Evolutionary conservation across 768 basidiomycete species (phyloP).

Genomic region (Boletus insuetus): DNA sequence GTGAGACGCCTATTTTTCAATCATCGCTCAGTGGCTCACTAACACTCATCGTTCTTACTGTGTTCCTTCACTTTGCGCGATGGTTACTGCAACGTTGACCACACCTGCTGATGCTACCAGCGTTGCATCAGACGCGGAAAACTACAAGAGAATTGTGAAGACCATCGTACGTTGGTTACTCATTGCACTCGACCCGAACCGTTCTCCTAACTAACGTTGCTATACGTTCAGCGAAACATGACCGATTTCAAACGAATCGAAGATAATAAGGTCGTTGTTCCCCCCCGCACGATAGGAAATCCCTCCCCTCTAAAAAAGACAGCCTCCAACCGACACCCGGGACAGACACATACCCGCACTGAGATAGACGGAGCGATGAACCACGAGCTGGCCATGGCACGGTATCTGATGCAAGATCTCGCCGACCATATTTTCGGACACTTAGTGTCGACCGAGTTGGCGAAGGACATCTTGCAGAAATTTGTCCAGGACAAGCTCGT

Average conservation of each 20-base stretch:
- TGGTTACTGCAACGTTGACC: not conserved
- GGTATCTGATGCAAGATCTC: conserved; percentile 8
- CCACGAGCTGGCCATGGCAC: conserved; percentile 7
- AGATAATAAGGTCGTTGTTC: not conserved
- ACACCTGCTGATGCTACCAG: not conserved
- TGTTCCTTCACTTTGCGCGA: not conserved
- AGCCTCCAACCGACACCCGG: not conserved
- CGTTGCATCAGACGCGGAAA: not conserved
- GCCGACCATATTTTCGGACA: conserved; percentile 9
- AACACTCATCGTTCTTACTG: not conserved
- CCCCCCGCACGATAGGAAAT: not conserved
- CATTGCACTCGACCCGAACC: not conserved
- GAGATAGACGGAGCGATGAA: not conserved
- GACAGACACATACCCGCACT: not conserved
- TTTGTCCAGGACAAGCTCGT: not conserved
- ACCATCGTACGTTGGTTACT: not conserved
- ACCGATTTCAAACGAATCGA: not conserved
- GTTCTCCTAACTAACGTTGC: not conserved
- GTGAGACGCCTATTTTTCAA: not conserved
- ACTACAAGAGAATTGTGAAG: not conserved
- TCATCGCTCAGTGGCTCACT: not conserved
- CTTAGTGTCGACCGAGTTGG: not conserved
- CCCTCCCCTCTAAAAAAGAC: conserved; percentile 2
- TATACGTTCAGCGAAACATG: not conserved
- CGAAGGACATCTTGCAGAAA: not conserved